Percentiles rank a stretch among this genome's conserved stretches.
Conservation (phyloP, 2,329 filamentous ascomycete species). For the Colletotrichum sp. region DNA sequence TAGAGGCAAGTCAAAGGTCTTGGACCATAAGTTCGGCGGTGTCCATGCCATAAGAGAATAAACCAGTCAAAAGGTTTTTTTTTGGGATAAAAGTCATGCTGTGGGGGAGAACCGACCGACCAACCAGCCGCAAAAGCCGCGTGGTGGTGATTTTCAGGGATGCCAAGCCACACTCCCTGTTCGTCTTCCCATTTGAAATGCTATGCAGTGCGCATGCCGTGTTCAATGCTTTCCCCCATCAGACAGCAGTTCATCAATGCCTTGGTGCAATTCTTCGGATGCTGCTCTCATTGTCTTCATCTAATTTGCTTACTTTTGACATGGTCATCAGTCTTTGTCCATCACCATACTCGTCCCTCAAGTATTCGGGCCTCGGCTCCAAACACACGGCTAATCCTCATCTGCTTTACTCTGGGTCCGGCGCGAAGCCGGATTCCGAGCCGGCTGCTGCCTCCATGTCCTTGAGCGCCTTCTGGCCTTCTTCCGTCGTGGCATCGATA, state of each 20-base stretch:
- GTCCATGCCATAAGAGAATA: background rate
- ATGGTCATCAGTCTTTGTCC: background rate
- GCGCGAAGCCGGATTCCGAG: slow-evolving; percentile 30
- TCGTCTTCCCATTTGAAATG: background rate
- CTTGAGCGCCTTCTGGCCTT: slow-evolving; percentile 79
- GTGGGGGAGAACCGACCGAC: background rate
- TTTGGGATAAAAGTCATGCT: background rate
- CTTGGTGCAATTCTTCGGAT: background rate
- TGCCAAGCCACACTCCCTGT: background rate
- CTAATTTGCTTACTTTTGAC: background rate
- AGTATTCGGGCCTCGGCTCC: background rate
- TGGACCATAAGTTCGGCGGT: background rate
- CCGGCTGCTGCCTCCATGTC: slow-evolving; percentile 67
- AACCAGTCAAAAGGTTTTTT: background rate
- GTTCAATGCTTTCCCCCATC: background rate
- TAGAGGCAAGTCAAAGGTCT: background rate
- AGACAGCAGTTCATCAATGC: background rate
- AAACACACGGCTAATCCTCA: background rate
- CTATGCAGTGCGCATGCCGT: slow-evolving; percentile 1
- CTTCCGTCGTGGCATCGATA: slow-evolving; percentile 91
- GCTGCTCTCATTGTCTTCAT: background rate
- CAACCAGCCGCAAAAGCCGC: background rate
- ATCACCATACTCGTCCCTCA: background rate
- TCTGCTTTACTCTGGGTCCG: slow-evolving; percentile 45
- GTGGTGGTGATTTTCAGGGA: background rate